A percentile compares a stretch with the other conserved stretches of the same genome.
Conservation (phyloP, 345 rosid genomes). For the Hevea brasiliensis region DNA sequence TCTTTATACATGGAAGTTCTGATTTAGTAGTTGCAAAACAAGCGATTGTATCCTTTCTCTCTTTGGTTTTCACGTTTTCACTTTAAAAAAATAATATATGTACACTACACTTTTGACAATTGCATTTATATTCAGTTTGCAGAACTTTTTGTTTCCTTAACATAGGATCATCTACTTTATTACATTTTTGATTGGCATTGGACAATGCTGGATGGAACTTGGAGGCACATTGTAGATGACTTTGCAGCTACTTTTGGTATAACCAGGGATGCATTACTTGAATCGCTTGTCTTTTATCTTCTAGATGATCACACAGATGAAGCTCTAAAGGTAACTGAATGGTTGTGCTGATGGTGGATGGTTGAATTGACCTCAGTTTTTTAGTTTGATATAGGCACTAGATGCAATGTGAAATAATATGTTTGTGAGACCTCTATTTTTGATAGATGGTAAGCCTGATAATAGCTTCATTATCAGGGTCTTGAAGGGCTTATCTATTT, state of each 20-base stretch:
- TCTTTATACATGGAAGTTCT: constrained; percentile 79
- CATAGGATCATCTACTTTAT: constrained; percentile 68
- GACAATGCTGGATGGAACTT: constrained; percentile 65
- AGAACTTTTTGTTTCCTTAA: constrained; percentile 42
- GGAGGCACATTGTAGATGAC: constrained; percentile 77
- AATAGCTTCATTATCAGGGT: too few relatives aligned
- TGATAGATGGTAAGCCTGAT: neutral
- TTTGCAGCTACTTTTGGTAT: constrained; percentile 81
- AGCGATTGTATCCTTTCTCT: constrained; percentile 87
- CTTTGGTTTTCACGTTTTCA: neutral
- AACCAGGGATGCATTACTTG: constrained; percentile 72
- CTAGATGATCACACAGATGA: constrained; percentile 79
- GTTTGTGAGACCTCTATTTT: neutral
- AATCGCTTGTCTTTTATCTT: constrained; percentile 84
- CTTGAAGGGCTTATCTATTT: too few relatives aligned
- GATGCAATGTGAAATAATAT: neutral
- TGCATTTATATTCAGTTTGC: constrained; percentile 14
- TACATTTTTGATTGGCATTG: constrained; percentile 91
- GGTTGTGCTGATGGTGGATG: neutral
- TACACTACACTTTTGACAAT: constrained; percentile 20
- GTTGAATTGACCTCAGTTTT: constrained; percentile 4
- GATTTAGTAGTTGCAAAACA: constrained; percentile 93
- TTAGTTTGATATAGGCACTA: constrained; percentile 8
- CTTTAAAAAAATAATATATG: too few relatives aligned
- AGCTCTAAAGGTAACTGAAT: constrained; percentile 66